phyloP scores from a whole-genome alignment of 805 yeast genomes.

The Peterozyma xylosa region DNA sequence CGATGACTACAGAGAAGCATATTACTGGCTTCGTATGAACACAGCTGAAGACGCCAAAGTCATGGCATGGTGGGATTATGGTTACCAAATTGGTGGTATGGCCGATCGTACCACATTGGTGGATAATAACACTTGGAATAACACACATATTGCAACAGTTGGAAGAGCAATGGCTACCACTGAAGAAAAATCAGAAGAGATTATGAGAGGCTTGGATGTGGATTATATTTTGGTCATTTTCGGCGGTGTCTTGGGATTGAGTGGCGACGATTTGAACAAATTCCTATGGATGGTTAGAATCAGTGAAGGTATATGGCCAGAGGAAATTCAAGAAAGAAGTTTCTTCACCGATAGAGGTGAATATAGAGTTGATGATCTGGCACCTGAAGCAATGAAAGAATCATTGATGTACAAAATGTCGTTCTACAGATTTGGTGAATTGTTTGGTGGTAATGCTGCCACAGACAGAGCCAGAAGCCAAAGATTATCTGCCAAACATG shows the following conservation, averaged over 20 bases:
- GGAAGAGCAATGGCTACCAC: slow-evolving; percentile 95
- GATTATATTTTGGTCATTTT: slow-evolving; percentile 90
- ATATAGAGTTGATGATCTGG: slow-evolving; percentile 76
- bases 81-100: slow-evolving; percentile 99
- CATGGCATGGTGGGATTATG: slow-evolving; percentile 99
- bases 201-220: slow-evolving; percentile 85
- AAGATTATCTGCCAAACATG: slow-evolving; percentile 23
- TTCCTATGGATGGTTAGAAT: slow-evolving; percentile 98
- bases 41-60: slow-evolving; percentile 93
- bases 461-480: slow-evolving; percentile 88
- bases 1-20: slow-evolving; percentile 98
- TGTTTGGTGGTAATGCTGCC: slow-evolving; percentile 41
- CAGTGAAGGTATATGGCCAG: slow-evolving; percentile 99
- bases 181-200: slow-evolving; percentile 84
- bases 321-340: slow-evolving; percentile 82
- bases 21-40: slow-evolving; percentile 98
- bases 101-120: slow-evolving; percentile 98
- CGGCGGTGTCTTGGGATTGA: slow-evolving; percentile 89
- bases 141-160: slow-evolving; percentile 97
- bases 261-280: slow-evolving; percentile 95
- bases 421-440: slow-evolving; percentile 75
- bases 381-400: slow-evolving; percentile 79
- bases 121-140: slow-evolving; percentile 98
- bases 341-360: slow-evolving; percentile 84
- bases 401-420: slow-evolving; percentile 94